phyloP scores from a whole-genome alignment of 2,329 filamentous ascomycete species.

The Lasiodiplodia sp. region DNA sequence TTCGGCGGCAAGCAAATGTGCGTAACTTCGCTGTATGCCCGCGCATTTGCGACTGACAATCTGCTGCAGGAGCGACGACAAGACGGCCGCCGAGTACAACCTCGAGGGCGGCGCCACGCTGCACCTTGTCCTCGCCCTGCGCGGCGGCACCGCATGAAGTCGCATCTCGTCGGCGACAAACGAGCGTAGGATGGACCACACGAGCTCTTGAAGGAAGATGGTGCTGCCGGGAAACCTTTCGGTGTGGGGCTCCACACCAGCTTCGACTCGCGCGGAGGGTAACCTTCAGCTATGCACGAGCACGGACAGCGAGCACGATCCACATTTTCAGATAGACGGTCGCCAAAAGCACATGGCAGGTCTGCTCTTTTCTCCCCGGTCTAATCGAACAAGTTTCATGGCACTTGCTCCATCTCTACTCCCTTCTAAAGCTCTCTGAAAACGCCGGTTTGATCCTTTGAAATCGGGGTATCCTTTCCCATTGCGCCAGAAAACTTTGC shows the following conservation, averaged over 20 bases:
- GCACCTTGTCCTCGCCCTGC: constrained; percentile 92
- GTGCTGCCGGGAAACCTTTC: not conserved
- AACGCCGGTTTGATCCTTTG: constrained; percentile 11
- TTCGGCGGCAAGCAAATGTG: constrained; percentile 98
- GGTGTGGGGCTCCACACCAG: not conserved
- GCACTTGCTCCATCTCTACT: not conserved
- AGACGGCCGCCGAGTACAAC: constrained; percentile 87
- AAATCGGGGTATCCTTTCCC: constrained; percentile 20
- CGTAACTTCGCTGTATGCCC: constrained; percentile 31
- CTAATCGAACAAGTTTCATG: not conserved
- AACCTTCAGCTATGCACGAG: constrained; percentile 1
- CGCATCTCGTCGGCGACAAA: not conserved
- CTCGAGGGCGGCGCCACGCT: constrained; percentile 92
- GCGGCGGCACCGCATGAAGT: constrained; percentile 66
- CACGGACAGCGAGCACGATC: not conserved
- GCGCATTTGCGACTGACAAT: constrained; percentile 30
- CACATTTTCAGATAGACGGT: not conserved
- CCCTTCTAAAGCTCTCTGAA: not conserved
- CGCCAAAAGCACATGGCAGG: not conserved
- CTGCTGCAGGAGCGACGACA: constrained; percentile 83
- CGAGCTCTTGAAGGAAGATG: not conserved
- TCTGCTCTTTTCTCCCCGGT: not conserved
- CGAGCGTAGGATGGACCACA: not conserved
- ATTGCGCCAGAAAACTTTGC: constrained; percentile 7
- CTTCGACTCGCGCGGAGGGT: not conserved